These are phyloP conservation scores for Fusarium coffeatum DNA, from an alignment of 2,329 filamentous ascomycete genomes.

Conservation along the genomic window DNA sequence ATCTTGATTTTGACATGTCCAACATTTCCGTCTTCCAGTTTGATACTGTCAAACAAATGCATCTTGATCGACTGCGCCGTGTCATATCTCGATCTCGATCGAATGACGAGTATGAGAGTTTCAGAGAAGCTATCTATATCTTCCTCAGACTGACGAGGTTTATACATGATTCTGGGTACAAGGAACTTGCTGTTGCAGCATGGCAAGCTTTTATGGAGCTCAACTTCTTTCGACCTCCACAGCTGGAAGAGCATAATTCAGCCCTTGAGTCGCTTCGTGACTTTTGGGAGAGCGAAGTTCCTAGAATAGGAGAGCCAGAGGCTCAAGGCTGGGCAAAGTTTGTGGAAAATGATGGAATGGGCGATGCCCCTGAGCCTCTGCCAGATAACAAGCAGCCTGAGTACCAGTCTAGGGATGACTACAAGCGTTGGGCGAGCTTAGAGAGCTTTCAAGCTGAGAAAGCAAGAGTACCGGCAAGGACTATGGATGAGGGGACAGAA, in stretches of 20 bases:
- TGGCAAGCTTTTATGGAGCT: constrained; percentile 88
- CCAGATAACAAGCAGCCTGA: constrained; percentile 18
- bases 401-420: constrained; percentile 56
- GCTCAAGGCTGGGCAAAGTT: constrained; percentile 78
- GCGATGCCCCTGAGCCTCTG: constrained; percentile 56
- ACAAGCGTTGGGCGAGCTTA: constrained; percentile 62
- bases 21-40: constrained; percentile 74
- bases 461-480: constrained; percentile 74
- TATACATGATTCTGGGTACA: constrained; percentile 80
- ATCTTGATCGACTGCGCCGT: constrained; percentile 62
- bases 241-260: constrained; percentile 43
- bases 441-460: constrained; percentile 64
- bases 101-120: constrained; percentile 9
- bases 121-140: constrained; percentile 68
- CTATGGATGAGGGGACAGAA: constrained; percentile 77
- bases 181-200: constrained; percentile 78
- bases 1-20: constrained; percentile 79
- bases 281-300: constrained; percentile 89
- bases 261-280: constrained; percentile 65
- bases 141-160: constrained; percentile 80
- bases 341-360: constrained; percentile 50
- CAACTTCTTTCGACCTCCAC: constrained; percentile 69
- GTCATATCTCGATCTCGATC: constrained; percentile 19
- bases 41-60: constrained; percentile 71
- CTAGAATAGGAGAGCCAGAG: constrained; percentile 79